These are phyloP conservation scores for Oxalis stricta DNA, from an alignment of 441 rosid species.

Conservation along the genomic window DNA sequence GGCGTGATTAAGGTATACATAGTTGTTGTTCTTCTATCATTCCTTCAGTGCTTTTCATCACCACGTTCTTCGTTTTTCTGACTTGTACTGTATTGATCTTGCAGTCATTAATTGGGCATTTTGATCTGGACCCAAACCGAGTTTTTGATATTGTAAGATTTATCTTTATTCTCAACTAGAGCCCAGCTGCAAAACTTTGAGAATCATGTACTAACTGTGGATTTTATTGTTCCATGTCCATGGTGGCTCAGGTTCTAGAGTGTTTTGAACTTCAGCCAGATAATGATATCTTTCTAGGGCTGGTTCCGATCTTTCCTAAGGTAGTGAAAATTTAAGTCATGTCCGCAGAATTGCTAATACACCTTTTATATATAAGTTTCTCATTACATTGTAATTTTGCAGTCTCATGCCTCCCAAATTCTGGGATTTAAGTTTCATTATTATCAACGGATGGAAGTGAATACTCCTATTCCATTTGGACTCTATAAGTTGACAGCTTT, in stretches of 20 bases:
- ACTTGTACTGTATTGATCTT: slow-evolving; percentile 12
- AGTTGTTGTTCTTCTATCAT: slow-evolving; percentile 4
- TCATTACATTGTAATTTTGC: slow-evolving; percentile 25
- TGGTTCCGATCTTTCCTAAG: slow-evolving; percentile 97
- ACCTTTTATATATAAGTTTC: background rate
- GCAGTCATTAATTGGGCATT: slow-evolving; percentile 99
- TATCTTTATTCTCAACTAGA: background rate
- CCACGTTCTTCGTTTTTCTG: slow-evolving; percentile 11
- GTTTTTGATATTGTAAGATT: slow-evolving; percentile 97
- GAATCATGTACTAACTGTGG: slow-evolving; percentile 1
- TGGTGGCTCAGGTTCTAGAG: slow-evolving; percentile 95
- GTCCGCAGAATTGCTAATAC: background rate
- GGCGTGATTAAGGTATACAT: slow-evolving; percentile 87
- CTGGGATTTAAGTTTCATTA: slow-evolving; percentile 98
- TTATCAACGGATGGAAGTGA: slow-evolving; percentile 89
- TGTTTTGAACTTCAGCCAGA: slow-evolving; percentile 93
- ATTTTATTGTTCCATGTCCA: slow-evolving; percentile 14
- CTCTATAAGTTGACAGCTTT: slow-evolving; percentile 90
- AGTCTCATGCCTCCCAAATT: slow-evolving; percentile 99
- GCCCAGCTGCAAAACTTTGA: slow-evolving; percentile 4
- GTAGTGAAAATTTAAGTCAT: slow-evolving; percentile 19
- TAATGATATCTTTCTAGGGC: slow-evolving; percentile 53
- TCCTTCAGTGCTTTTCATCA: slow-evolving; percentile 7
- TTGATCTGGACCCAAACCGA: slow-evolving; percentile 98
- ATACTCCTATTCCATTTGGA: slow-evolving; percentile 73